These are phyloP conservation scores for Brassica juncea DNA, from an alignment of 345 rosid species.

Conservation along the genomic window DNA sequence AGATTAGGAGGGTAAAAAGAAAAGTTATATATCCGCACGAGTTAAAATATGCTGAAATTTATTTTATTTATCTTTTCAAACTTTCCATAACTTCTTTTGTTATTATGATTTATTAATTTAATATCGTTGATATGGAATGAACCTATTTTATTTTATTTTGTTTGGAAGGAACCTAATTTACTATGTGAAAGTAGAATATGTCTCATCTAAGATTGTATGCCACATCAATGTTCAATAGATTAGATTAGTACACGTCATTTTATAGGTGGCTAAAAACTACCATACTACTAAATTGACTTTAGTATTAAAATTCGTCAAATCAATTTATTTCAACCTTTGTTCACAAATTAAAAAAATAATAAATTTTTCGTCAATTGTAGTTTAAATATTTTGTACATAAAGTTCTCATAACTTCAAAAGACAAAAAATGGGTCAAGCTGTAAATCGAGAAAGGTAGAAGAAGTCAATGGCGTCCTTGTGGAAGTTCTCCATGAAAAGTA, in stretches of 20 bases:
- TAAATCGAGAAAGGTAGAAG: slow-evolving; percentile 32
- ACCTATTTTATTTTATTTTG: background rate
- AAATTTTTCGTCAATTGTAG: background rate
- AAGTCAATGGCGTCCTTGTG: slow-evolving; percentile 40
- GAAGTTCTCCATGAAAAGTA: slow-evolving; percentile 35
- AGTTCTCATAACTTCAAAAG: slow-evolving; percentile 20
- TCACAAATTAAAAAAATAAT: background rate
- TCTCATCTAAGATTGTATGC: slow-evolving; percentile 6
- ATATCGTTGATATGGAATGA: background rate
- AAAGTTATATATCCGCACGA: background rate
- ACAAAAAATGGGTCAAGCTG: slow-evolving; percentile 10
- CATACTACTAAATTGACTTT: background rate
- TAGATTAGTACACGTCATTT: background rate
- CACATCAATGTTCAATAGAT: background rate
- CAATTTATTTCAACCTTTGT: background rate
- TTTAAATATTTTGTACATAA: background rate
- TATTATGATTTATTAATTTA: background rate
- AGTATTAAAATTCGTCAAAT: background rate
- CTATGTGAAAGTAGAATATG: background rate
- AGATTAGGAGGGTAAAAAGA: background rate
- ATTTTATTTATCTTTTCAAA: background rate
- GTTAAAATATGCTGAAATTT: background rate
- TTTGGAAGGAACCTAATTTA: background rate
- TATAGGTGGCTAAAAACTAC: background rate
- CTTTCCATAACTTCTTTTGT: background rate